Evolutionary conservation across 2,329 filamentous ascomycete species (phyloP).

Genomic region (Trichoderma polysporum): DNA sequence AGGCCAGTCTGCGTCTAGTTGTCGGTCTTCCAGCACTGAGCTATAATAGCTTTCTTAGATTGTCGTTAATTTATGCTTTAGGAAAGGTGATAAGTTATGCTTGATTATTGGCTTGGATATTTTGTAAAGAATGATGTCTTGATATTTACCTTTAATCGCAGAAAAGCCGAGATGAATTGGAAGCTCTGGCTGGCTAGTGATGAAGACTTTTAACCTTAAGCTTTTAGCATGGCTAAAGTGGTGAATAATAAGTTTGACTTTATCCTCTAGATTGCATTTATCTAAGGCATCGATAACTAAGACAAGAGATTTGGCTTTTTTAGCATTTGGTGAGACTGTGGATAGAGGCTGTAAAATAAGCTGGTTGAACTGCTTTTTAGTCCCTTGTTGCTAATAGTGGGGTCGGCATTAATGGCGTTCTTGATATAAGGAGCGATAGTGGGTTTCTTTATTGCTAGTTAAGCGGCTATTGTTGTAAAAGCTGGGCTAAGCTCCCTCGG

Average conservation of each 20-base stretch:
- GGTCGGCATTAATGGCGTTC: neutral
- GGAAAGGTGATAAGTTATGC: neutral
- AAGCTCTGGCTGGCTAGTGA: neutral
- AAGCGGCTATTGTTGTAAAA: constrained; percentile 4
- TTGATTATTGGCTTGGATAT: neutral
- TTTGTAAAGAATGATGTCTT: neutral
- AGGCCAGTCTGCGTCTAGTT: neutral
- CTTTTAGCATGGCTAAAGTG: too few species aligned
- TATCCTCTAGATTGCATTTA: neutral
- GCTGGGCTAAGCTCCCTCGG: neutral
- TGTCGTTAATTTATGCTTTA: neutral
- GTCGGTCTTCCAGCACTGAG: neutral
- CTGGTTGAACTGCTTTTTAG: neutral
- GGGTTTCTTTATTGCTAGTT: neutral
- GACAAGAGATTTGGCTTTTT: neutral
- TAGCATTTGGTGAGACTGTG: too few species aligned
- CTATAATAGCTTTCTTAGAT: neutral
- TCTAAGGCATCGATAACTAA: neutral
- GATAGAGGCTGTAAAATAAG: neutral
- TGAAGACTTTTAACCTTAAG: neutral
- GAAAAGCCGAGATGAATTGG: neutral
- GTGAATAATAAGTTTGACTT: neutral
- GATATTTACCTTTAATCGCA: neutral
- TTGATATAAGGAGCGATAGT: neutral
- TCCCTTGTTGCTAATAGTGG: neutral